phyloP scores from a whole-genome alignment of 805 yeast genomes.

The Cyberlindnera meyerae region DNA sequence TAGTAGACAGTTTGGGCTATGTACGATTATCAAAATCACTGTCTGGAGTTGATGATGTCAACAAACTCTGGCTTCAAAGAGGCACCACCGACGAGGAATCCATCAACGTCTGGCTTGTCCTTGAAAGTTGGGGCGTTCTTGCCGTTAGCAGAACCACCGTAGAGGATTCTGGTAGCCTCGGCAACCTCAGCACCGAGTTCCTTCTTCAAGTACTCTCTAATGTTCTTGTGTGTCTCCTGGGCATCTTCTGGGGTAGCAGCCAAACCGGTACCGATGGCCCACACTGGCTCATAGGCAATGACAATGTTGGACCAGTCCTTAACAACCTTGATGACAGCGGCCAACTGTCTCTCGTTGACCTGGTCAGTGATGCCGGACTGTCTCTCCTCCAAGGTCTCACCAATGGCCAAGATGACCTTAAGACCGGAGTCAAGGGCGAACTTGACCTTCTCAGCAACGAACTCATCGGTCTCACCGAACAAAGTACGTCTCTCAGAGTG shows the following conservation, averaged over 20 bases:
- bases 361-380: constrained; percentile 80
- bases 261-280: constrained; percentile 99
- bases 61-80: constrained; percentile 96
- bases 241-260: constrained; percentile 99
- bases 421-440: constrained; percentile 88
- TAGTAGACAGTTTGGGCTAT: too few species aligned
- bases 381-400: constrained; percentile 96
- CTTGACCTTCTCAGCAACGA: constrained; percentile 90
- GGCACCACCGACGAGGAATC: constrained; percentile 99
- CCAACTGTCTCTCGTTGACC: constrained; percentile 84
- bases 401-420: constrained; percentile 92
- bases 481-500: constrained; percentile 98
- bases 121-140: constrained; percentile 85
- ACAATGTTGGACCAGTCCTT: constrained; percentile 89
- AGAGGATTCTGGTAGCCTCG: constrained; percentile 77
- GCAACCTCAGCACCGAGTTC: constrained; percentile 79
- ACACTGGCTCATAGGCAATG: constrained; percentile 97
- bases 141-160: constrained; percentile 98
- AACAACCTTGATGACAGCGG: constrained; percentile 78
- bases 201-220: constrained; percentile 76
- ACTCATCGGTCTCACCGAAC: constrained; percentile 84
- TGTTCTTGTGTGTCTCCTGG: constrained; percentile 85
- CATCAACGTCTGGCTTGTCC: constrained; percentile 92
- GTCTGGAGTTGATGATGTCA: constrained; percentile 90
- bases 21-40: constrained; percentile 32